Evolutionary conservation across 1,284 basidiomycete species (phyloP).

Genomic region (Filobasidium uniguttulatum): DNA sequence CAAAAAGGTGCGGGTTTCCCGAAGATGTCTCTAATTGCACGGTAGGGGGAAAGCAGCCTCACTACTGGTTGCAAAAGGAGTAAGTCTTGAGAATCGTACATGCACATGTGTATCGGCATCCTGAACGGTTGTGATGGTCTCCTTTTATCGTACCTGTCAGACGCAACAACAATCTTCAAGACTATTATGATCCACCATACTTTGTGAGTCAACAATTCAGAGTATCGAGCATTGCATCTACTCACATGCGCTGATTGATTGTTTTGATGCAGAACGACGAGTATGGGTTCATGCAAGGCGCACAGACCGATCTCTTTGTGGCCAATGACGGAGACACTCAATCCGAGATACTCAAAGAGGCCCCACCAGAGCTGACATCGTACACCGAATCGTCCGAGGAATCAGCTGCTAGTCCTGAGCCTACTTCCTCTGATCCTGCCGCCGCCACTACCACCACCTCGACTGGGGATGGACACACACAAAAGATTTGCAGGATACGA

Average conservation of each 20-base stretch:
- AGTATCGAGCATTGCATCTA: not conserved
- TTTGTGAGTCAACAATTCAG: conserved; percentile 16
- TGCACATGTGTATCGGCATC: not conserved
- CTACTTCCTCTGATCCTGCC: too few species aligned
- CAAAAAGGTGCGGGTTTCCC: conserved; percentile 29
- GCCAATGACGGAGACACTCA: too few species aligned
- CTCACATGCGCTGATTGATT: conserved; percentile 14
- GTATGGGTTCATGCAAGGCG: conserved; percentile 37
- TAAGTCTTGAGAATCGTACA: not conserved
- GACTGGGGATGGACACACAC: too few species aligned
- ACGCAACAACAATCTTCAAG: conserved; percentile 29
- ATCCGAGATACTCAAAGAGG: too few species aligned
- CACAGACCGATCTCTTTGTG: conserved; percentile 38
- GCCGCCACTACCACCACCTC: too few species aligned
- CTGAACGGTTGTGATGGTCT: not conserved
- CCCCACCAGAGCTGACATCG: too few species aligned
- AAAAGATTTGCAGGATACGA: too few species aligned
- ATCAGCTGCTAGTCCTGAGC: too few species aligned
- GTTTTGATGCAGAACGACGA: conserved; percentile 27
- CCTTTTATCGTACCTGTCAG: not conserved
- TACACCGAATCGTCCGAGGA: too few species aligned
- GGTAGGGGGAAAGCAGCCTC: conserved; percentile 28
- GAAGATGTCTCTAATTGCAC: conserved; percentile 26
- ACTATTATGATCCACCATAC: conserved; percentile 30
- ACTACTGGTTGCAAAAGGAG: conserved; percentile 30